phyloP scores from a whole-genome alignment of 495 filamentous ascomycete species.

The Podospora bellae-mahoneyi region DNA sequence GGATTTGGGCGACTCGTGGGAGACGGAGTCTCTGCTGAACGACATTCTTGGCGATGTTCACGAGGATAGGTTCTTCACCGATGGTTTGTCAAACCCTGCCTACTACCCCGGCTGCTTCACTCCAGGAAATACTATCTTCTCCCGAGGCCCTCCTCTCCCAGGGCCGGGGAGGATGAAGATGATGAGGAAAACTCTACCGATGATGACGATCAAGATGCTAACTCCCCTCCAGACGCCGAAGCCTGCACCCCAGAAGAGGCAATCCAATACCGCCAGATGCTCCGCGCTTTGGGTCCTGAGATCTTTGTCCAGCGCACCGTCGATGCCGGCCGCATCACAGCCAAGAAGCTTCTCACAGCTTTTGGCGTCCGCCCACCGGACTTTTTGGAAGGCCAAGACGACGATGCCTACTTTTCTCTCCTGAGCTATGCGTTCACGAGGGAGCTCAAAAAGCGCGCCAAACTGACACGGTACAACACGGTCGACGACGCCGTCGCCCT shows the following conservation, averaged over 20 bases:
- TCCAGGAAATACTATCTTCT: background rate
- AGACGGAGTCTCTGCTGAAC: slow-evolving; percentile 64
- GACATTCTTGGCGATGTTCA: slow-evolving; percentile 62
- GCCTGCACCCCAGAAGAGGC: slow-evolving; percentile 75
- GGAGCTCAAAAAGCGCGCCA: slow-evolving; percentile 78
- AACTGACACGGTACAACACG: slow-evolving; percentile 77
- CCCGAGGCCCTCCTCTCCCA: background rate
- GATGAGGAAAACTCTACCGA: background rate
- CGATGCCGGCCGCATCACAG: slow-evolving; percentile 61
- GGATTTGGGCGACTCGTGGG: slow-evolving; percentile 62
- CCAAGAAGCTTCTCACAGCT: slow-evolving; percentile 84
- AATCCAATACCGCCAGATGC: slow-evolving; percentile 58
- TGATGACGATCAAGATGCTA: background rate
- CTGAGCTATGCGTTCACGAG: slow-evolving; percentile 73
- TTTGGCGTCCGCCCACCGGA: slow-evolving; percentile 77
- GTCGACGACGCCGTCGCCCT: slow-evolving; percentile 82
- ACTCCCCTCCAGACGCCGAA: slow-evolving; percentile 39
- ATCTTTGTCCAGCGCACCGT: slow-evolving; percentile 73
- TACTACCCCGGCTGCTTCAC: background rate
- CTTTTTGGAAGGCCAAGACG: slow-evolving; percentile 70
- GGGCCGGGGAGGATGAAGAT: background rate
- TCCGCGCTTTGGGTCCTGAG: slow-evolving; percentile 71
- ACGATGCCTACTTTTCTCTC: slow-evolving; percentile 70
- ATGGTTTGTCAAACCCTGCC: background rate
- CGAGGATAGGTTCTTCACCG: slow-evolving; percentile 46